A percentile compares a stretch with the other conserved stretches of the same genome.
Conservation (phyloP, 1,139 yeast genomes). For the Eremothecium coryli region DNA sequence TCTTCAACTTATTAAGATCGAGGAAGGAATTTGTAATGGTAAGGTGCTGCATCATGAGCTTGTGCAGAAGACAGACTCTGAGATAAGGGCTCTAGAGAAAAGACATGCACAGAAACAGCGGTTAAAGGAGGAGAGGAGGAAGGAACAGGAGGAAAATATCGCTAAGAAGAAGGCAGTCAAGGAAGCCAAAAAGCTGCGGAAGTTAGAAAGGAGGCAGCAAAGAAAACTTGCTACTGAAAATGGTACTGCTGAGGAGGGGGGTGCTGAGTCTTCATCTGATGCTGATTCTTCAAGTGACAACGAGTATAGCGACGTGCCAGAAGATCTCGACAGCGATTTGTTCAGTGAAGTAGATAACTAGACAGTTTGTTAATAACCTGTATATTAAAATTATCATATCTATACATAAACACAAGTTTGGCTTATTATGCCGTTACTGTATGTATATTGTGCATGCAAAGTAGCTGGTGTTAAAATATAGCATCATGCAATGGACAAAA, state of each 20-base stretch:
- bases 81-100: conserved; percentile 53
- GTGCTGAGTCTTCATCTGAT: conserved; percentile 15
- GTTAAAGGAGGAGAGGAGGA: conserved; percentile 63
- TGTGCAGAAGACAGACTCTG: conserved; percentile 52
- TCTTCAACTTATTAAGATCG: conserved; percentile 71
- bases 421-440: no score
- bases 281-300: conserved; percentile 20
- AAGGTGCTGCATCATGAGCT: conserved; percentile 77
- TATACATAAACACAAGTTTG: conserved; percentile 2
- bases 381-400: conserved; percentile 2
- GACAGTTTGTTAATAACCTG: neutral
- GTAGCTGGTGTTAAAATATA: conserved; percentile 11
- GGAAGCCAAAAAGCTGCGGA: conserved; percentile 64
- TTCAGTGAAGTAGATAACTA: conserved; percentile 34
- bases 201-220: conserved; percentile 47
- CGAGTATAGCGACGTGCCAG: conserved; percentile 34
- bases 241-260: conserved; percentile 20
- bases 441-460: no score
- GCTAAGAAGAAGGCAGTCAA: conserved; percentile 66
- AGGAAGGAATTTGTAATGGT: conserved; percentile 83
- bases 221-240: conserved; percentile 27
- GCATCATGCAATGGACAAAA: conserved; percentile 27
- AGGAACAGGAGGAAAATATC: conserved; percentile 72
- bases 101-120: conserved; percentile 54
- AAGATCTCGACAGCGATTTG: conserved; percentile 36